phyloP scores from a whole-genome alignment of 768 basidiomycete genomes.

The Tulasnella sp. region DNA sequence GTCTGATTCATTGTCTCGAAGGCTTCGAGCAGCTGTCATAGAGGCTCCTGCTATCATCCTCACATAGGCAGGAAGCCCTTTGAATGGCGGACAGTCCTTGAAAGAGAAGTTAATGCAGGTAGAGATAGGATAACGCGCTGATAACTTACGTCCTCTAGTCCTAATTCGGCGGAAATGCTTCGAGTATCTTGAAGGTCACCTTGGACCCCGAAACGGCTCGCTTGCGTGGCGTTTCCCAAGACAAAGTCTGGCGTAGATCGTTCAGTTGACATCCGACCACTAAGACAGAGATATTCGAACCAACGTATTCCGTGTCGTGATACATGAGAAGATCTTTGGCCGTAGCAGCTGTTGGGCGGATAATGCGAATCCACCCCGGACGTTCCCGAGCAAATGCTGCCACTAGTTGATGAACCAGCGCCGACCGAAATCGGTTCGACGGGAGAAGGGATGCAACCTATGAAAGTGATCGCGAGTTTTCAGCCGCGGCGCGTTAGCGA shows the following conservation, averaged over 20 bases:
- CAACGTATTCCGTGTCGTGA: conserved; percentile 46
- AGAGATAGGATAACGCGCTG: conserved; percentile 49
- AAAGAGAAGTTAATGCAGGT: conserved; percentile 48
- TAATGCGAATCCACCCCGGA: conserved; percentile 35
- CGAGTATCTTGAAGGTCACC: conserved; percentile 26
- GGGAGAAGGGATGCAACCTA: conserved; percentile 58
- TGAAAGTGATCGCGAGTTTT: background rate
- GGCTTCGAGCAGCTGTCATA: conserved; percentile 67
- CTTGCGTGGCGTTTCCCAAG: background rate
- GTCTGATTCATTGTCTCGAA: conserved; percentile 57
- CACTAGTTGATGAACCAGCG: conserved; percentile 67
- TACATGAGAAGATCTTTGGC: conserved; percentile 43
- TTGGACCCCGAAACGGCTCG: background rate
- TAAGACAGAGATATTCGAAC: conserved; percentile 31
- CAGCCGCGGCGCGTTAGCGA: background rate
- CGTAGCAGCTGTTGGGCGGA: conserved; percentile 40
- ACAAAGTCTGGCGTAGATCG: background rate
- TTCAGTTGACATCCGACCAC: background rate
- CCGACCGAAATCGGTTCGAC: conserved; percentile 62
- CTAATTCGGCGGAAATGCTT: conserved; percentile 50
- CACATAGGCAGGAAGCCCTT: conserved; percentile 68
- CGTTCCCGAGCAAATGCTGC: conserved; percentile 48
- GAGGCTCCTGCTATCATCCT: conserved; percentile 74
- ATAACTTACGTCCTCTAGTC: conserved; percentile 60
- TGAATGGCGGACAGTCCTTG: conserved; percentile 85